Conservation (phyloP, 176 grass and related monocot species). For the Carex parvula region DNA sequence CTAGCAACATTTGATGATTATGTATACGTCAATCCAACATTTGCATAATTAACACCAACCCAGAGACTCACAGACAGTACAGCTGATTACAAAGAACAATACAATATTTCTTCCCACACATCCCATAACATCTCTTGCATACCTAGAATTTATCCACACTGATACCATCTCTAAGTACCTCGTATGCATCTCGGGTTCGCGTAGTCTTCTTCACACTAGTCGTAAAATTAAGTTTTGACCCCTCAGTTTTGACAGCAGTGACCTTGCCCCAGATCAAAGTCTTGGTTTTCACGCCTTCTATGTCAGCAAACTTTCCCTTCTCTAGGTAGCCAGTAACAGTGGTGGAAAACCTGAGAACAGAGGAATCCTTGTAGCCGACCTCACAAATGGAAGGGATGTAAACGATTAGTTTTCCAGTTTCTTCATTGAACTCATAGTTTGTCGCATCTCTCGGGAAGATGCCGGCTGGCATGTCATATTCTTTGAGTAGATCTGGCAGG, state of each 20-base stretch:
- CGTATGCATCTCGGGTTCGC: slow-evolving; percentile 66
- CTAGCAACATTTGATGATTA: neutral
- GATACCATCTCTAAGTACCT: slow-evolving; percentile 76
- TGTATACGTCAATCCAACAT: slow-evolving; percentile 10
- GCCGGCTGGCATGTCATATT: slow-evolving; percentile 74
- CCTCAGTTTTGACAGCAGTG: slow-evolving; percentile 56
- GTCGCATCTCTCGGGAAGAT: slow-evolving; percentile 82
- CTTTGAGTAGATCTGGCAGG: slow-evolving; percentile 67
- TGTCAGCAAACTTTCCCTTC: slow-evolving; percentile 78
- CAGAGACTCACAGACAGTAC: slow-evolving; percentile 6
- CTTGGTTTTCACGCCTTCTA: slow-evolving; percentile 88
- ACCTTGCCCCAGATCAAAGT: slow-evolving; percentile 87
- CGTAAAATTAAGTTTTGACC: slow-evolving; percentile 74
- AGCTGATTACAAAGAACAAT: slow-evolving; percentile 8
- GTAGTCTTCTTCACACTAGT: slow-evolving; percentile 62
- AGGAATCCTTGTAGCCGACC: slow-evolving; percentile 92
- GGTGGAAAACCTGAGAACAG: slow-evolving; percentile 80
- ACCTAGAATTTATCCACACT: slow-evolving; percentile 80
- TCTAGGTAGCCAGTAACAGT: slow-evolving; percentile 76
- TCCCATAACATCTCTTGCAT: neutral
- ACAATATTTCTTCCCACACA: neutral
- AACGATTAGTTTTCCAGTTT: slow-evolving; percentile 68
- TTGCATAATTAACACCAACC: slow-evolving; percentile 12
- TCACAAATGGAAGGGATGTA: slow-evolving; percentile 73
- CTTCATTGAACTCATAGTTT: slow-evolving; percentile 93